Conservation (phyloP, 2,329 filamentous ascomycete genomes). For the Fusarium tuaranense region DNA sequence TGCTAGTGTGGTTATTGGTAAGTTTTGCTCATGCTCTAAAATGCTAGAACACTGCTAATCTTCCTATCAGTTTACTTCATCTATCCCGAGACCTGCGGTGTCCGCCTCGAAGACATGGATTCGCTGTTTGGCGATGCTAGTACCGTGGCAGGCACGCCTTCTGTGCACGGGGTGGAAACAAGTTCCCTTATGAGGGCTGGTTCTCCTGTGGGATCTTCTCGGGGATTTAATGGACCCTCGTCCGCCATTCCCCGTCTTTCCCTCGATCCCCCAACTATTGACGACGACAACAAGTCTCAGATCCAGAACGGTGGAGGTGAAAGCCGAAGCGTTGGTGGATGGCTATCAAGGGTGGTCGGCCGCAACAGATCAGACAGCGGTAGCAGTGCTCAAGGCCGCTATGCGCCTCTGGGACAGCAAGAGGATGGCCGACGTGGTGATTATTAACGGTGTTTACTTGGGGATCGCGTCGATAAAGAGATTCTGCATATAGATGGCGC, state of each 20-base stretch:
- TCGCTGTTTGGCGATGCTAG: slow-evolving; percentile 93
- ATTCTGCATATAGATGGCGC: slow-evolving; percentile 56
- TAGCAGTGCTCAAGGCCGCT: slow-evolving; percentile 55
- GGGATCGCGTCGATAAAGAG: slow-evolving; percentile 41
- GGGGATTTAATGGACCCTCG: slow-evolving; percentile 69
- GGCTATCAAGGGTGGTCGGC: slow-evolving; percentile 58
- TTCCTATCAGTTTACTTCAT: slow-evolving; percentile 88
- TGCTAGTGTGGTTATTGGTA: slow-evolving; percentile 94
- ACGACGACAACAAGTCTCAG: slow-evolving; percentile 59
- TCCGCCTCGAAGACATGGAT: slow-evolving; percentile 97
- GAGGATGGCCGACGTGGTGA: slow-evolving; percentile 50
- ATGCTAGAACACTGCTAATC: slow-evolving; percentile 25
- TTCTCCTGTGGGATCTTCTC: slow-evolving; percentile 80
- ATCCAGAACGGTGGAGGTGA: slow-evolving; percentile 48
- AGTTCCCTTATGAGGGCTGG: slow-evolving; percentile 83
- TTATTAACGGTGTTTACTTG: slow-evolving; percentile 37
- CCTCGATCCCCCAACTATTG: slow-evolving; percentile 80
- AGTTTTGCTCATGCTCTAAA: slow-evolving; percentile 54
- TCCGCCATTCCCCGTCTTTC: slow-evolving; percentile 83
- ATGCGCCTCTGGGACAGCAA: slow-evolving; percentile 56
- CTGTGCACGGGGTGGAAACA: slow-evolving; percentile 79
- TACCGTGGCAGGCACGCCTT: slow-evolving; percentile 82
- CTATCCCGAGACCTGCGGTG: slow-evolving; percentile 96
- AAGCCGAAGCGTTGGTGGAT: slow-evolving; percentile 62
- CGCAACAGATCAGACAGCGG: slow-evolving; percentile 54